Evolutionary conservation across 2,329 filamentous ascomycete species (phyloP), one percentile per base, ranked within the genome.

Genomic region (Sporothrix brasiliensis): DNA sequence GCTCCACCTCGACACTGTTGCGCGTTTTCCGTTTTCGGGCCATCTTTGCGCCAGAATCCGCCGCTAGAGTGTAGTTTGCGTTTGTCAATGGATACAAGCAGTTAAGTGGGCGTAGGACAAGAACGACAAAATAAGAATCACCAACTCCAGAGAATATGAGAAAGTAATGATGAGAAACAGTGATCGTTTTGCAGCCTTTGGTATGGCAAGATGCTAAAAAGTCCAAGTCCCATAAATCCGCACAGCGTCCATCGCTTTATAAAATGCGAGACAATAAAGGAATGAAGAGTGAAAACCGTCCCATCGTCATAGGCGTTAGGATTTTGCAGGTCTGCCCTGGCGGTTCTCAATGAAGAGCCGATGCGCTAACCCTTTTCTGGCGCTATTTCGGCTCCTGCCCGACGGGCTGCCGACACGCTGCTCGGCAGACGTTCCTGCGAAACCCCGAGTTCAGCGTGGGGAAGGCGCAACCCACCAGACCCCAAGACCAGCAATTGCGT

Each of bases 361-460:
- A 66, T 30, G 44, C 54, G 54, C 67, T 69, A 69, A 27, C 27
- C 53, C 41, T 9, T 10, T 52, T 61, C 50, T 13, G 44, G 27
- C 10, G 27, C n/a, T 34, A 61, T 52, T 56, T 52, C 47, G 61
- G 61, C 63, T 66, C 63, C 47, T 52, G 16, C 47, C 63, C 63
- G 41, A 49, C 30, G 34, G 6, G 27, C 27, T 69, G 19, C 27
- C 56, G 41, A 34, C 41, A 47, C 54, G 7, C 54, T 56, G 19
- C 65, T 73, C 72, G 72, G 72, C 49, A 39, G 39, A 14, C 60
- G 54, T 30, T 73, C 44, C 54, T 44, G 63, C 72, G 72, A 73
- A 69, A 61, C 13, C 56, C 72, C 72, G 72, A 73, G 66, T 27
- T 5, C 61, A 44, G 19, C 21, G 9, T 54, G 52, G 52, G n/a